phyloP scores from a whole-genome alignment of 2,329 filamentous ascomycete genomes.

The Phoma herbarum region DNA sequence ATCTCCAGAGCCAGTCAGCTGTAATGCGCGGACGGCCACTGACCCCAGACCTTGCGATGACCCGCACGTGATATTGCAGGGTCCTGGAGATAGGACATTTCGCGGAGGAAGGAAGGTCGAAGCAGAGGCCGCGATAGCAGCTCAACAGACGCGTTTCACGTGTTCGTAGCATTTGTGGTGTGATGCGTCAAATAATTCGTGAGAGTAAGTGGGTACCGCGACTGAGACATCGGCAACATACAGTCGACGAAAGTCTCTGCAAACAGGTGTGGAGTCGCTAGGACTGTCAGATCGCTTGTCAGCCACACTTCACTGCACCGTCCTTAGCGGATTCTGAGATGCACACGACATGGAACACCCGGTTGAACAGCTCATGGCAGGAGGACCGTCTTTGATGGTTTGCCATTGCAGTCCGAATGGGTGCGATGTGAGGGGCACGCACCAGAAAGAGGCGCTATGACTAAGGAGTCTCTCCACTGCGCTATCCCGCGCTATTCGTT shows the following conservation, averaged over 20 bases:
- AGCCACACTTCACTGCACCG: constrained; percentile 9
- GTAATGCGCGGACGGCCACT: background rate
- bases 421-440: constrained; percentile 11
- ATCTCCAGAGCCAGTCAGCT: background rate
- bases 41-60: constrained; percentile 5
- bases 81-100: constrained; percentile 15
- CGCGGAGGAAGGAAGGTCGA: constrained; percentile 15
- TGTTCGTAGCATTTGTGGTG: constrained; percentile 7
- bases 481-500: constrained; percentile 22
- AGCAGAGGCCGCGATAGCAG: constrained; percentile 5
- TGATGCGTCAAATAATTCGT: background rate
- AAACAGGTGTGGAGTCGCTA: constrained; percentile 14
- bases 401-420: constrained; percentile 17
- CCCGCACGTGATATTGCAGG: constrained; percentile 14
- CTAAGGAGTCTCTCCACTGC: constrained; percentile 22
- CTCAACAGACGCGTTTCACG: constrained; percentile 19
- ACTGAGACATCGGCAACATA: constrained; percentile 21
- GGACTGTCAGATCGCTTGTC: constrained; percentile 19
- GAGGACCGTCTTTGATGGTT: constrained; percentile 24
- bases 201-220: constrained; percentile 12
- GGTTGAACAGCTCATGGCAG: constrained; percentile 1
- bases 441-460: constrained; percentile 18
- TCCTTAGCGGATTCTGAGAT: background rate
- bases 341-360: constrained; percentile 6
- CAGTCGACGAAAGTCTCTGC: constrained; percentile 19